Percentiles rank a stretch among this genome's conserved stretches.
Evolutionary conservation across 805 yeast species (phyloP).

Genomic region (Metschnikowia amazonensis): DNA sequence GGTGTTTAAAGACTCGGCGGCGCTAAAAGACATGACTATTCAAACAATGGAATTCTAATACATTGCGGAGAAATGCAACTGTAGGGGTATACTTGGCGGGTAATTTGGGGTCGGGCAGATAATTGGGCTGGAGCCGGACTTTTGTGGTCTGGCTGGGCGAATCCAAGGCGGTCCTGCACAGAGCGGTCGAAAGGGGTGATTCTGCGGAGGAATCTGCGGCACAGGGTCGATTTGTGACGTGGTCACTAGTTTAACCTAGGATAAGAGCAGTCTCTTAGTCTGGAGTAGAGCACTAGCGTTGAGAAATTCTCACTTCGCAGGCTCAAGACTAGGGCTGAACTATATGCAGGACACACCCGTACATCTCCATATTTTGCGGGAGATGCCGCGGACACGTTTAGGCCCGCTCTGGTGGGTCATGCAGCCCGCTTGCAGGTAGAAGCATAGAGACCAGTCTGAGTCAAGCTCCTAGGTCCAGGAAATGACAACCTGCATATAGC

Average conservation of each 20-base stretch:
- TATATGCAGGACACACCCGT: not conserved
- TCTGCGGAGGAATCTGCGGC: not conserved
- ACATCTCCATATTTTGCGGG: no score
- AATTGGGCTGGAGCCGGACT: not conserved
- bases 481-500: no score
- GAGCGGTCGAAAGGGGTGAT: not conserved
- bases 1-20: not conserved
- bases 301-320: conserved; percentile 2
- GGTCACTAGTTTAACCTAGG: not conserved
- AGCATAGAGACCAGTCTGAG: no score
- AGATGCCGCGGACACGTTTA: no score
- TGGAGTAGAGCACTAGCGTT: not conserved
- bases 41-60: not conserved
- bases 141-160: not conserved
- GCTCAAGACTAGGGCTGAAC: not conserved
- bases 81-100: not conserved
- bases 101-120: not conserved
- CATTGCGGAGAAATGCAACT: not conserved
- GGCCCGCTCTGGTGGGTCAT: no score
- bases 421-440: no score
- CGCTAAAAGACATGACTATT: not conserved
- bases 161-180: conserved; percentile 1
- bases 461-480: no score
- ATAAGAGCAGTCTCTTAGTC: conserved; percentile 2
- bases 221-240: not conserved